Evolutionary conservation across 768 basidiomycete genomes (phyloP).

Genomic region (Auriculariales sp.): DNA sequence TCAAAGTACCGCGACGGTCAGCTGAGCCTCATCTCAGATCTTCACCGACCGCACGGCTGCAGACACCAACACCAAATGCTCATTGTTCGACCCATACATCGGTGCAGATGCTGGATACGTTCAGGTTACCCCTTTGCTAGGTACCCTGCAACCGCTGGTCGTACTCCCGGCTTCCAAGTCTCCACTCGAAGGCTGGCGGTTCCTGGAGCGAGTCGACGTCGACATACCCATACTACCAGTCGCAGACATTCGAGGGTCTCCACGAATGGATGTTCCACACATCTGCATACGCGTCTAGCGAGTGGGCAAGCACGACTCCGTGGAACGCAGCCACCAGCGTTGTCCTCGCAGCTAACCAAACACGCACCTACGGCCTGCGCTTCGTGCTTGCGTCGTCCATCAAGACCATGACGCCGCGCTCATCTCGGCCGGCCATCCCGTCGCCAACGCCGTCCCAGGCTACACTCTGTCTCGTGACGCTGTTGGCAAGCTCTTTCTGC

Average conservation of each 20-base stretch:
- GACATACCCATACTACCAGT: constrained; percentile 33
- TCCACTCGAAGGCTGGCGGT: constrained; percentile 46
- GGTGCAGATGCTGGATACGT: constrained; percentile 43
- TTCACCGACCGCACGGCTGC: constrained; percentile 39
- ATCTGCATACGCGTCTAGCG: constrained; percentile 38
- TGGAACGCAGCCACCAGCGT: constrained; percentile 40
- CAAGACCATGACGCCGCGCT: constrained; percentile 33
- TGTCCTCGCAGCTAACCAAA: constrained; percentile 30
- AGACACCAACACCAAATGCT: constrained; percentile 36
- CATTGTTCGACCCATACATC: constrained; percentile 42
- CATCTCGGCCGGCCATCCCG: constrained; percentile 25
- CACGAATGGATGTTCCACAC: constrained; percentile 51
- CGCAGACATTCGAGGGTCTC: constrained; percentile 43
- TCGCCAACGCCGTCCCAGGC: constrained; percentile 38
- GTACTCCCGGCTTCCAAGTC: constrained; percentile 28
- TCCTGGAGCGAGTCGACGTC: constrained; percentile 36
- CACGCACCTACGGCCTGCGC: constrained; percentile 37
- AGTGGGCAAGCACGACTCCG: constrained; percentile 35
- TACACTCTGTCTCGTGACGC: constrained; percentile 37
- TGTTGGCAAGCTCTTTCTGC: constrained; percentile 36
- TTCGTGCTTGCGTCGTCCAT: constrained; percentile 37
- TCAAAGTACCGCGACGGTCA: neutral
- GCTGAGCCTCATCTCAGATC: constrained; percentile 22
- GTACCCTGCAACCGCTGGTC: constrained; percentile 34
- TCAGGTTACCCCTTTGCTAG: constrained; percentile 34